Evolutionary conservation across 2,329 filamentous ascomycete species (phyloP), one percentile per base, ranked within the genome.

Genomic region (Epichloe festucae): DNA sequence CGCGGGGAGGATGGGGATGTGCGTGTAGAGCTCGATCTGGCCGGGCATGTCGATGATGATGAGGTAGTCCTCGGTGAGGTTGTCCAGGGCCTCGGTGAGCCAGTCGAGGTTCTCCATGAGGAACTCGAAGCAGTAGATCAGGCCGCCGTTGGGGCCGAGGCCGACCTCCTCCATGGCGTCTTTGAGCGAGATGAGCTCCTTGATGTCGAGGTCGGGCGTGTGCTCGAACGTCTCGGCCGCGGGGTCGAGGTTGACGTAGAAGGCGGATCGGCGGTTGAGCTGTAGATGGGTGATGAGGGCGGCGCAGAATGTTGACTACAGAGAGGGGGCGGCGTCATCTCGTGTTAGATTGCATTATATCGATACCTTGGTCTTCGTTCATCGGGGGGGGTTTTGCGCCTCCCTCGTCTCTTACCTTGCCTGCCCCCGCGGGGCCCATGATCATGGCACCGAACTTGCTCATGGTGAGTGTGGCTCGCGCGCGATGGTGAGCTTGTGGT

Each of bases 1-100:
- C 19, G 82, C 80, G 1, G 93, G 93, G 35, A 98, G 74, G 58
- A 98, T 86, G 40, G 93, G 93, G 36, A 97, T 87, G 66, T 98
- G 93, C 2, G 91, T 97, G 72, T 97, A 98, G 14, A 98, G 81
- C 71, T 98, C 93, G 68, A 98, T 97, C 73, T 98, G 93, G 52
- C 93, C 93, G 0, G 93, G 93, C 87, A 97, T 96, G 70, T 98
- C 93, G 71, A 98, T 89, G 56, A 98, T 87, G 68, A 97, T 95
- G 56, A 98, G 79, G 68, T 95, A 96, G 62, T 97, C 93, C 62
- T 98, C 93, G 10, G 88, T 91, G 52, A 95, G 75, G 42, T 82
- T 79, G 60, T 95, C 89, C 52, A 96, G 81, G 17, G 86, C 82
- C 56, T 94, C 86, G 46, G 86, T 87, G 48, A 96, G 73, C 70